Percentiles rank a stretch among this genome's conserved stretches.
Evolutionary conservation across 768 basidiomycete genomes (phyloP).

Genomic region (Gelatoporia subvermispora): DNA sequence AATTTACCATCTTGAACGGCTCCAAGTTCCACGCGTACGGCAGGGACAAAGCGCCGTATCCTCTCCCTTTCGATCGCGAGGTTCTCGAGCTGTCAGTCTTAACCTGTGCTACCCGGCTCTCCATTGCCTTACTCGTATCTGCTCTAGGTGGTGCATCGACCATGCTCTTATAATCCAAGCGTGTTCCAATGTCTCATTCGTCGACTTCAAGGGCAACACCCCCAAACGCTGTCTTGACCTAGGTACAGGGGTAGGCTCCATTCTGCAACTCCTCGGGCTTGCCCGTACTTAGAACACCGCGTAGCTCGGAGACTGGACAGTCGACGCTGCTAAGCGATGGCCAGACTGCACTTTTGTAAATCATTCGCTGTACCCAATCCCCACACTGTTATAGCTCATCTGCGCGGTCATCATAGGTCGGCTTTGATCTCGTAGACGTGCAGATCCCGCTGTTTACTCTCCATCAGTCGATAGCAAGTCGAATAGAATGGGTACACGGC

Average conservation of each 20-base stretch:
- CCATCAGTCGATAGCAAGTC: conserved; percentile 44
- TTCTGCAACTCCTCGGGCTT: neutral
- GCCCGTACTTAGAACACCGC: neutral
- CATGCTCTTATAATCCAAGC: conserved; percentile 32
- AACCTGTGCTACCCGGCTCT: neutral
- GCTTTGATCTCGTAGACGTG: conserved; percentile 74
- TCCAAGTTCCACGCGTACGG: conserved; percentile 64
- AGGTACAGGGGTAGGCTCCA: conserved; percentile 62
- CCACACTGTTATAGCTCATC: neutral
- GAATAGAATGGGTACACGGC: conserved; percentile 70
- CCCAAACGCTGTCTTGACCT: conserved; percentile 60
- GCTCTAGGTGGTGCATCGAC: conserved; percentile 7
- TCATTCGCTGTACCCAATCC: conserved; percentile 1
- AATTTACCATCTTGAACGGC: conserved; percentile 56
- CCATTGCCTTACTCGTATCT: neutral
- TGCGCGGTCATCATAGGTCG: conserved; percentile 43
- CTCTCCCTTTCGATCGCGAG: conserved; percentile 62
- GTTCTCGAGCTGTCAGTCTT: conserved; percentile 62
- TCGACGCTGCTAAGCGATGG: conserved; percentile 73
- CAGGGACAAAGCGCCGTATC: conserved; percentile 76
- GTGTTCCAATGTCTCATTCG: conserved; percentile 50
- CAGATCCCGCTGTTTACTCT: conserved; percentile 56
- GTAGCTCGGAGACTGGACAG: conserved; percentile 65
- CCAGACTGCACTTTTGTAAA: conserved; percentile 59
- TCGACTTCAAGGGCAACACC: conserved; percentile 44